phyloP scores from a whole-genome alignment of 2,329 filamentous ascomycete genomes.

The Beauveria australis region DNA sequence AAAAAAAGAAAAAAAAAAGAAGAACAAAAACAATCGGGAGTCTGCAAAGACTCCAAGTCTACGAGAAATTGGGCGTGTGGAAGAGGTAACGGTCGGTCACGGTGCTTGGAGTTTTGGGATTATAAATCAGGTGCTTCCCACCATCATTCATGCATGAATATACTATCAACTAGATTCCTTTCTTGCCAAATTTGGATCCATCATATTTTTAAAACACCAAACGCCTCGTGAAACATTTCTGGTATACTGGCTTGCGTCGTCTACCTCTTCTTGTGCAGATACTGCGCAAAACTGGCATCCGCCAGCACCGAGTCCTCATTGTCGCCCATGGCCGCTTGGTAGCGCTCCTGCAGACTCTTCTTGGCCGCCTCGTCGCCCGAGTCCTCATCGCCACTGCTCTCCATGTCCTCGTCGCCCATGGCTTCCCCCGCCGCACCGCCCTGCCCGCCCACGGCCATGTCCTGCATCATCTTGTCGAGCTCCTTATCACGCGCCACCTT shows the following conservation, averaged over 20 bases:
- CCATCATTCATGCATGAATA: background rate
- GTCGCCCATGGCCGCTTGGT: constrained; percentile 64
- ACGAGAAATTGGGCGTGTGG: background rate
- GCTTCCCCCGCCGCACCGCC: constrained; percentile 35
- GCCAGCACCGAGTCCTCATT: constrained; percentile 42
- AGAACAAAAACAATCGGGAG: too few relatives aligned
- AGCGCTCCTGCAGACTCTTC: constrained; percentile 64
- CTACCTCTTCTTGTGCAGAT: constrained; percentile 38
- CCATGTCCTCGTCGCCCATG: constrained; percentile 41
- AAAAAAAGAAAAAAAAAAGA: background rate
- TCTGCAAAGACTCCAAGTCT: background rate
- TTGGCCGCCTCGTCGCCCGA: constrained; percentile 52
- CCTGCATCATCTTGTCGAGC: constrained; percentile 87
- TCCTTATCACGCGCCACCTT: constrained; percentile 66
- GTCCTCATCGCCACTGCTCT: constrained; percentile 50
- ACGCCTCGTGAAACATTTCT: constrained; percentile 15
- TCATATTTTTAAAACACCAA: constrained; percentile 12
- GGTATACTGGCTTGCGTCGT: background rate
- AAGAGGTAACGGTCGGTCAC: background rate
- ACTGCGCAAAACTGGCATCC: constrained; percentile 56
- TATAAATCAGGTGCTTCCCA: background rate
- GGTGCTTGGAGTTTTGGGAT: constrained; percentile 9
- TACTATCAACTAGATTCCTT: background rate
- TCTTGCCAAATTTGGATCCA: background rate
- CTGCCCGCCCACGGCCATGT: constrained; percentile 55